A percentile compares a stretch with the other conserved stretches of the same genome.
Evolutionary conservation across 2,329 filamentous ascomycete genomes (phyloP).

Genomic region (Pseudocercospora crystallina): DNA sequence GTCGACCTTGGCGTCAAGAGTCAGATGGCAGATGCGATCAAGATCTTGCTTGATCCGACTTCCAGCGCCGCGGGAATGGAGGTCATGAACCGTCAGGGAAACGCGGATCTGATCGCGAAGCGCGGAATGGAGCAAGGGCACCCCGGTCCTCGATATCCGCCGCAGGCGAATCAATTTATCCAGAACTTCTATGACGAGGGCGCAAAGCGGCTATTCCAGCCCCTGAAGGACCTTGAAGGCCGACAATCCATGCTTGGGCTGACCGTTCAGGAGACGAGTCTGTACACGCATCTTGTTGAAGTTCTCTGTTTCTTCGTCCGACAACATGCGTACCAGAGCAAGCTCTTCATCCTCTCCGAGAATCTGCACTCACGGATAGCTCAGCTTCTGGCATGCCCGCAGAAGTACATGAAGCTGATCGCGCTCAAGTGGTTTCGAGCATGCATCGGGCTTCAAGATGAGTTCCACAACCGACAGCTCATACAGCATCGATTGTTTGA

Average conservation of each 20-base stretch:
- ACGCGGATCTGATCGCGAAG: constrained; percentile 68
- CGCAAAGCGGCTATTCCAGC: constrained; percentile 80
- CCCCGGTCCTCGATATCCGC: constrained; percentile 32
- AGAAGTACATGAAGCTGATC: constrained; percentile 90
- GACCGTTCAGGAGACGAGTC: constrained; percentile 78
- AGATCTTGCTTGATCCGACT: constrained; percentile 81
- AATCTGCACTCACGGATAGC: constrained; percentile 75
- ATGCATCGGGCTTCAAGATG: constrained; percentile 80
- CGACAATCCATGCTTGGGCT: constrained; percentile 57
- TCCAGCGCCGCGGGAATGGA: constrained; percentile 61
- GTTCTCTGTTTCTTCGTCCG: constrained; percentile 92
- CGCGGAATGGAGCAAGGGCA: constrained; percentile 37
- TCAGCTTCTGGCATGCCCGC: constrained; percentile 76
- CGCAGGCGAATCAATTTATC: constrained; percentile 82
- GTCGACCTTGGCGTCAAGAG: constrained; percentile 92
- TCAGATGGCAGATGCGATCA: constrained; percentile 92
- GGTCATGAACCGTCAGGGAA: constrained; percentile 55
- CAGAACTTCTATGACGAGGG: constrained; percentile 87
- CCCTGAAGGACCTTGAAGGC: constrained; percentile 75
- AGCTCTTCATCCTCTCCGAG: constrained; percentile 81
- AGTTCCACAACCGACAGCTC: constrained; percentile 85
- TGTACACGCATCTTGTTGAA: constrained; percentile 88
- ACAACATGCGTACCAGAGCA: constrained; percentile 81
- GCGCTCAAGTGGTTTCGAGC: constrained; percentile 93
- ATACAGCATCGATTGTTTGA: constrained; percentile 78